Base-by-base conservation (phyloP, 2,329 filamentous ascomycete genomes). In the Venturia oleaginea region DNA sequence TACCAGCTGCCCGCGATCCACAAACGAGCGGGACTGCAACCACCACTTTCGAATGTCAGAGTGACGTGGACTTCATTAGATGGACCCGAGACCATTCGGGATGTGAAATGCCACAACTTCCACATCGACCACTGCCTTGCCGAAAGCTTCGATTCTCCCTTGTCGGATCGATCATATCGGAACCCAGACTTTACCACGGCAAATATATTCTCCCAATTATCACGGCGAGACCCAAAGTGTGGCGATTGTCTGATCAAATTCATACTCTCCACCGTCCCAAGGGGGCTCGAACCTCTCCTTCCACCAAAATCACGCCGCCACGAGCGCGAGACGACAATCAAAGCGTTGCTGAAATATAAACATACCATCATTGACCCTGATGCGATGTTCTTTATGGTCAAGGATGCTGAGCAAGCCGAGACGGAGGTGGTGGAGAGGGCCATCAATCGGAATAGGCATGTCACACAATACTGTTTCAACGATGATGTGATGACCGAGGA, bases 171-270 rank as follows among this genome's bases (percentile, higher is more conserved):
- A 6, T 67, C 67, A 32, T 69, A 74, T 6, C 65, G 66, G 10
- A 78, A 74, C 66, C 72, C 74, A 1, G 73, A 76, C 19, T 79
- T 79, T 67, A 69, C 72, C 17, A 73, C 75, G 0, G 72, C 75
- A 6, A 73, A 73, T 42, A 72, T 79, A 65, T 76, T 78, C 65
- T 73, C 76, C 19, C 71, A 75, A 32, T 68, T 78, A 1, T 69
- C 76, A 19, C 70, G 74, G 38, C 72, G 77, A 65, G 70, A 72
- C 43, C 75, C 76, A 3, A 71, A 74, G 30, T 79, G 76, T 65
- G 77, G 76, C 30, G 76, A 79, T 66, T 79, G 77, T 66, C 68
- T 79, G 1, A 67, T 77, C 38, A 78, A 79, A 63, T 71, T 79
- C 54, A 64, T 77, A 3, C 70, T 79, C 4, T 76, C 76, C 24